Evolutionary conservation across 2,329 filamentous ascomycete genomes (phyloP).

Genomic region (Cladophialophora yegresii): DNA sequence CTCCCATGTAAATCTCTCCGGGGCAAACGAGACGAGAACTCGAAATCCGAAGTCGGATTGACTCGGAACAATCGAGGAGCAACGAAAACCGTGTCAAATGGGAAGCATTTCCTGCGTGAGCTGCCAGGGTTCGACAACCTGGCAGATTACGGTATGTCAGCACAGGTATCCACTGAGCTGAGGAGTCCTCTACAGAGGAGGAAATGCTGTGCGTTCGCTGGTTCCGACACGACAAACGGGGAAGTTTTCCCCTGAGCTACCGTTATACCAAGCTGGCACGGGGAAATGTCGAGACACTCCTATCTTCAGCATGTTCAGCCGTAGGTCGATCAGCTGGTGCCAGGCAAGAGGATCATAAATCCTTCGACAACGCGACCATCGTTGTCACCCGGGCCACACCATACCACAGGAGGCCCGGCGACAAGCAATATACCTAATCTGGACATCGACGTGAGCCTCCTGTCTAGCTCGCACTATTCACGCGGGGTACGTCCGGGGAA

Average conservation of each 20-base stretch:
- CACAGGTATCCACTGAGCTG: neutral
- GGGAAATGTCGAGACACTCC: neutral
- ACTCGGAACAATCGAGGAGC: neutral
- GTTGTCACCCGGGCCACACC: neutral
- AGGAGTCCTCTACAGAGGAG: neutral
- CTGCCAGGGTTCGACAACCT: neutral
- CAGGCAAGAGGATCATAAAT: neutral
- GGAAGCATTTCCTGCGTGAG: neutral
- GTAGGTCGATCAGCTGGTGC: too few species aligned
- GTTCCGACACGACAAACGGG: neutral
- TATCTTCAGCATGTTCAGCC: neutral
- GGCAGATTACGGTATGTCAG: neutral
- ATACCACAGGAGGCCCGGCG: neutral
- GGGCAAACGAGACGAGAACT: neutral
- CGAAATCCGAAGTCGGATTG: constrained; percentile 4
- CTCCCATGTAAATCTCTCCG: neutral
- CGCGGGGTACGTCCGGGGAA: constrained; percentile 15
- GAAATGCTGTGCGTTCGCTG: neutral
- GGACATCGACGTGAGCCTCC: neutral
- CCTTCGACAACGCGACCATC: neutral
- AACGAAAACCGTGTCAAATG: neutral
- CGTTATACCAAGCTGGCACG: neutral
- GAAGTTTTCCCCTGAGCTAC: neutral
- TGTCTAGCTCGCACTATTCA: neutral
- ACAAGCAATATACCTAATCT: neutral